Percentiles rank a stretch among this genome's conserved stretches.
phyloP scores from a whole-genome alignment of 2,329 filamentous ascomycete species.

The Davidsoniella virescens region DNA sequence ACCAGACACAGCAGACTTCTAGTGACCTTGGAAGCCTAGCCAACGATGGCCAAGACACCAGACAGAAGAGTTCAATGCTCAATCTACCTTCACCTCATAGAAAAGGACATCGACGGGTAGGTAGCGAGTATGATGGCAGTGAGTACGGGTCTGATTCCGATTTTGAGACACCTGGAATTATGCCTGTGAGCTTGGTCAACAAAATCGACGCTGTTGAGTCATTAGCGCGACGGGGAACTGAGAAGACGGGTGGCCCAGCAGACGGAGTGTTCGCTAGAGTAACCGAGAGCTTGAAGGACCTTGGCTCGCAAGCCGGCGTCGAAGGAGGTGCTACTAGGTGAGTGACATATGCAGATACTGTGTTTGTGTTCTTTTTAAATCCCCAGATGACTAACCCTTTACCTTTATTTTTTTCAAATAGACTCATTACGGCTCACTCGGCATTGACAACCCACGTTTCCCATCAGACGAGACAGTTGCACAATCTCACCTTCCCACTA shows the following conservation, averaged over 20 bases:
- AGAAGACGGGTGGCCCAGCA: conserved; percentile 45
- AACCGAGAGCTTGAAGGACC: conserved; percentile 50
- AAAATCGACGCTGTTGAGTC: conserved; percentile 60
- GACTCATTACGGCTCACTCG: conserved; percentile 59
- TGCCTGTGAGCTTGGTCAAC: conserved; percentile 48
- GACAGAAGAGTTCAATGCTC: conserved; percentile 26
- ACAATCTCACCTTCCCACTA: conserved; percentile 54
- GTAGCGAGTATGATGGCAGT: conserved; percentile 52
- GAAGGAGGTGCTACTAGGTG: conserved; percentile 58
- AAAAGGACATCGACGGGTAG: conserved; percentile 33
- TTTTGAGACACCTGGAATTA: conserved; percentile 45
- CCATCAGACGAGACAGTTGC: conserved; percentile 60
- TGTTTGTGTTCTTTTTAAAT: background rate
- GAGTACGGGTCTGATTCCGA: conserved; percentile 61
- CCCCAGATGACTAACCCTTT: background rate
- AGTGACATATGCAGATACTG: conserved; percentile 14
- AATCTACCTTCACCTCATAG: conserved; percentile 28
- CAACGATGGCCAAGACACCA: conserved; percentile 14
- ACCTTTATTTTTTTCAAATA: conserved; percentile 20
- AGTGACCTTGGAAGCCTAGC: conserved; percentile 3
- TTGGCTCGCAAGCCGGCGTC: conserved; percentile 57
- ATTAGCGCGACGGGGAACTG: conserved; percentile 47
- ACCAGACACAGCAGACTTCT: background rate
- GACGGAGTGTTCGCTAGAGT: conserved; percentile 54
- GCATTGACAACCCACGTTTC: conserved; percentile 58